Evolutionary conservation across 108 stramenopile species (phyloP), one percentile per base, ranked within the genome.

Genomic region (Fragilaria crotonensis): DNA sequence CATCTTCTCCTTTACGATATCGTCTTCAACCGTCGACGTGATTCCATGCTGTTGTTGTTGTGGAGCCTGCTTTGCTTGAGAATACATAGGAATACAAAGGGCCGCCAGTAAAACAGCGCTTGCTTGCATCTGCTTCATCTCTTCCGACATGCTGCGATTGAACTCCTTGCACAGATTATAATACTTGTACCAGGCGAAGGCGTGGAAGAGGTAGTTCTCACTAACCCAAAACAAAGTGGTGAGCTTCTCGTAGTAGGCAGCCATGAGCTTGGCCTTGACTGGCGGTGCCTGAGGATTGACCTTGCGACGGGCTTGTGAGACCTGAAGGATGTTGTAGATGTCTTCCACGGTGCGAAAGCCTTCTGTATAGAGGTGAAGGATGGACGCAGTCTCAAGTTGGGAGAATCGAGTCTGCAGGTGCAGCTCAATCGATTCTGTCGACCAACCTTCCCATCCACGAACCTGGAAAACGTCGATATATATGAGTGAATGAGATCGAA

Each of bases 261-360:
- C 97, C 93, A 97, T 90, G 52, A 95, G 79, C 66, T 92, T 93
- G 63, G 95, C 83, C 63, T 96, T 95, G 44, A 96, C 95, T n/a
- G 86, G 74, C 33, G 88, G 71, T 14, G 73, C 54, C 18, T 76
- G 72, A 4, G 80, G 75, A 25, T 78, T 72, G 5, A 59, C 59
- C 71, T 87, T 90, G 36, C 85, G 70, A 53, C 88, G 78, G 2
- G 79, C 72, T 46, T 90, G 81, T 17, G 79, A 73, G 46, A 95
- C 90, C 67, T 91, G 85, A 52, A 97, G 71, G 77, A 99, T 95
- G 70, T 80, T 88, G 88, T 94, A 93, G 71, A 99, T 96, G 73
- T 98, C 96, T 66, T 99, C 98, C 14, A 96, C 89, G 33, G 96
- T 99, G 30, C 97, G 90, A 79, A 98, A 98, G 41, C 93, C 97